Evolutionary conservation across 805 yeast species (phyloP).

Genomic region (Candida ficus): DNA sequence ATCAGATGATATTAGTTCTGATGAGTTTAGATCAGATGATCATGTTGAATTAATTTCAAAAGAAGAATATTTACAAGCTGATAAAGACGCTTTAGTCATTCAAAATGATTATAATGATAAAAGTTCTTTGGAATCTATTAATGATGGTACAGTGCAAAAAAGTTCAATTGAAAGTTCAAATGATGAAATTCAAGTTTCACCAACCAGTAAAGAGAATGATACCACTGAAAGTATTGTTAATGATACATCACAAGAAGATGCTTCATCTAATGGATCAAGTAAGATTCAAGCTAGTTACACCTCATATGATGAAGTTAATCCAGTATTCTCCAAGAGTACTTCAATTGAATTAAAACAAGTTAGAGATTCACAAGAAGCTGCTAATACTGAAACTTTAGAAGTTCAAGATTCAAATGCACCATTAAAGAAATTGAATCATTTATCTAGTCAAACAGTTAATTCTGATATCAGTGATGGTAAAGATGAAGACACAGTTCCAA

Average conservation of each 20-base stretch:
- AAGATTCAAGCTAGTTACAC: too few species aligned
- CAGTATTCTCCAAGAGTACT: conserved; percentile 1
- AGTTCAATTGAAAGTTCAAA: background rate
- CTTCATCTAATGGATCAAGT: too few species aligned
- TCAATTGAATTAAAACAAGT: conserved; percentile 1
- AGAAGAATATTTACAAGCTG: conserved; percentile 1
- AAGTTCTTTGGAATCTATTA: background rate
- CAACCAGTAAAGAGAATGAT: background rate
- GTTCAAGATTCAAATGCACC: background rate
- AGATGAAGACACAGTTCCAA: background rate
- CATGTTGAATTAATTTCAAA: background rate
- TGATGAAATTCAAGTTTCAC: background rate
- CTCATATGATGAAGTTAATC: background rate
- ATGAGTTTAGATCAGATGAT: too few species aligned
- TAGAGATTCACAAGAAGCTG: background rate
- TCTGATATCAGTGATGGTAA: background rate
- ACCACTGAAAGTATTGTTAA: background rate
- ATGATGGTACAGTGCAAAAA: background rate
- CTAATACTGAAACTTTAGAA: background rate
- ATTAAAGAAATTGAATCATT: background rate
- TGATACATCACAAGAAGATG: too few species aligned
- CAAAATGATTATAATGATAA: background rate
- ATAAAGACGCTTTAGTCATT: background rate
- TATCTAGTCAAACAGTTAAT: background rate
- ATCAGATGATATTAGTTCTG: too few species aligned